phyloP scores from a whole-genome alignment of 306 rosid species.

The Cucumis hystrix region DNA sequence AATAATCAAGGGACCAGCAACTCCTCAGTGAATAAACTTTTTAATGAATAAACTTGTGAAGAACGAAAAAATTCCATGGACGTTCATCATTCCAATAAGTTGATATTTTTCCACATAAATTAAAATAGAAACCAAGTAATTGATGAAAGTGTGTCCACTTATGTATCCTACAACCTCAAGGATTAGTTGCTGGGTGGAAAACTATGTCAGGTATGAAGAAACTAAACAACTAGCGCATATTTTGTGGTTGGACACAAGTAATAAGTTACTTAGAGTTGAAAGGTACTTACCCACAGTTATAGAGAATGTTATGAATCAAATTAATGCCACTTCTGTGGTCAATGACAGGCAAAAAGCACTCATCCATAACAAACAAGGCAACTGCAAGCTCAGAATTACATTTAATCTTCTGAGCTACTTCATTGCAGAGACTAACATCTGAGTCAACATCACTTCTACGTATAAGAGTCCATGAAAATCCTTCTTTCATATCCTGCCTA shows the following conservation, averaged over 20 bases:
- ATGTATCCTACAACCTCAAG: not conserved
- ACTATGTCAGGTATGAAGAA: not conserved
- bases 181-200: not conserved
- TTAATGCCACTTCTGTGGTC: conserved; percentile 85
- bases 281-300: conserved; percentile 68
- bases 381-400: conserved; percentile 85
- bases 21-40: not conserved
- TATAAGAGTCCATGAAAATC: conserved; percentile 68
- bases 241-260: not conserved
- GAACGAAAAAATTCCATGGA: not conserved
- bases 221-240: not conserved
- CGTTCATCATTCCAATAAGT: not conserved
- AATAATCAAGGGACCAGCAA: not conserved
- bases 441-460: conserved; percentile 44
- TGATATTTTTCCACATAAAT: not conserved
- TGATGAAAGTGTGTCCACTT: not conserved
- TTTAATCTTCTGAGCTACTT: conserved; percentile 32
- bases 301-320: conserved; percentile 67
- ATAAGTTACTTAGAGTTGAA: not conserved
- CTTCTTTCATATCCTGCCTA: conserved; percentile 64
- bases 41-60: not conserved
- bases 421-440: conserved; percentile 26
- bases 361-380: conserved; percentile 72
- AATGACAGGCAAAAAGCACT: conserved; percentile 83
- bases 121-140: not conserved